Evolutionary conservation across 768 basidiomycete species (phyloP).

Genomic region (Russula sp.): DNA sequence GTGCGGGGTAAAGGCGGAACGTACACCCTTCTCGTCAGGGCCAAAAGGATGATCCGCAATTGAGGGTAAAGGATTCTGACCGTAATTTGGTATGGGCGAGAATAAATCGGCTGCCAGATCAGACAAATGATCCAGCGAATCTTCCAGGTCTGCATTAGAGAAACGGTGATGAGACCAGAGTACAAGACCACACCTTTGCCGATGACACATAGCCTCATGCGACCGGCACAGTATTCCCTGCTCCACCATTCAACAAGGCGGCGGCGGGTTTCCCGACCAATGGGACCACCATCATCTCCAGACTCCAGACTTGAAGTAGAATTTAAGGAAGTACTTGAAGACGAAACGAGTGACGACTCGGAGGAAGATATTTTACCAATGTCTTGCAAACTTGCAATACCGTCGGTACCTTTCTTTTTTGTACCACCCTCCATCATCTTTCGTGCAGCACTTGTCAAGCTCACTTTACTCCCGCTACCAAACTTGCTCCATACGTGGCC

Average conservation of each 20-base stretch:
- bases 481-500: constrained; percentile 91
- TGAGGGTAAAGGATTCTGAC: constrained; percentile 56
- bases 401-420: constrained; percentile 31
- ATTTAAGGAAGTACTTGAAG: constrained; percentile 49
- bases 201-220: constrained; percentile 77
- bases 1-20: constrained; percentile 34
- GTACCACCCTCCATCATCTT: constrained; percentile 52
- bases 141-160: constrained; percentile 39
- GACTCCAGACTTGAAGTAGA: constrained; percentile 57
- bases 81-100: constrained; percentile 67
- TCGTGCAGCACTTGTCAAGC: constrained; percentile 60
- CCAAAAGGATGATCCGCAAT: constrained; percentile 76
- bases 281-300: constrained; percentile 57
- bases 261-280: constrained; percentile 77
- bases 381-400: constrained; percentile 37
- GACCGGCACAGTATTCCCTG: constrained; percentile 74
- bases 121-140: constrained; percentile 71
- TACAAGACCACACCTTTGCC: constrained; percentile 59
- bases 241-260: constrained; percentile 84
- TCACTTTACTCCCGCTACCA: constrained; percentile 81
- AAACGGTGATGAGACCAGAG: constrained; percentile 6
- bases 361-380: constrained; percentile 32
- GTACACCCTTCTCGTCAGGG: constrained; percentile 63
- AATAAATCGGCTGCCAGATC: constrained; percentile 62
- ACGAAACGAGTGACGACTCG: constrained; percentile 57